phyloP scores from a whole-genome alignment of 1,284 basidiomycete genomes.

The Gymnopus androsaceus region DNA sequence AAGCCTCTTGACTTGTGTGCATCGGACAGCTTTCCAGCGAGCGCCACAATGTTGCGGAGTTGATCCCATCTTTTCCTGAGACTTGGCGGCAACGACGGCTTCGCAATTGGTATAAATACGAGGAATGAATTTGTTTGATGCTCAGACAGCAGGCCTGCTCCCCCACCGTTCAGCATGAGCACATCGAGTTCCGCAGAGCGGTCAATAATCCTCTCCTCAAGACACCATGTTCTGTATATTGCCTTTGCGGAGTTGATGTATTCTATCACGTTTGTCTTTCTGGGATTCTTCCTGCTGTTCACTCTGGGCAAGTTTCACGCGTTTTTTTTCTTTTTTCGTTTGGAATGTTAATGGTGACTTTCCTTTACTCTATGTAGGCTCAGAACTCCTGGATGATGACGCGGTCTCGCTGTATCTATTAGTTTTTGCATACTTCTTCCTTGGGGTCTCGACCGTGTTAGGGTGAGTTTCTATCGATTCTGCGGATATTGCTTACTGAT shows the following conservation, averaged over 20 bases:
- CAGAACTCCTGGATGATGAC: neutral
- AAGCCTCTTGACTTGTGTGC: too few species aligned
- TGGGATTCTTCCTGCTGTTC: neutral
- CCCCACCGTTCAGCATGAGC: neutral
- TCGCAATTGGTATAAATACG: neutral
- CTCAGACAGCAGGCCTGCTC: neutral
- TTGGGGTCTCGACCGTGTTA: neutral
- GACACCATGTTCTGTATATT: neutral
- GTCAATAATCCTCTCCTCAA: neutral
- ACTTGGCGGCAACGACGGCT: too few species aligned
- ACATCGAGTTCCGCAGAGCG: neutral
- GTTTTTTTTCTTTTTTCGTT: neutral
- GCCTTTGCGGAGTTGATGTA: neutral
- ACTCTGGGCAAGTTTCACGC: neutral
- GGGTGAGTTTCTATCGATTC: neutral
- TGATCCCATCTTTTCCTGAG: neutral
- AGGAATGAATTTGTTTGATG: neutral
- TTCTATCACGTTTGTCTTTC: neutral
- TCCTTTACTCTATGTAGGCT: too few species aligned
- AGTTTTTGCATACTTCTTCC: neutral
- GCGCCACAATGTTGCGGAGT: too few species aligned
- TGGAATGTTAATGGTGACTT: neutral
- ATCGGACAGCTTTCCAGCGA: too few species aligned
- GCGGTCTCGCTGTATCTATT: neutral
- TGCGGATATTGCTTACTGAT: neutral